A percentile compares a stretch with the other conserved stretches of the same genome.
Conservation (phyloP, 768 basidiomycete species). For the Amanita fuliginea region DNA sequence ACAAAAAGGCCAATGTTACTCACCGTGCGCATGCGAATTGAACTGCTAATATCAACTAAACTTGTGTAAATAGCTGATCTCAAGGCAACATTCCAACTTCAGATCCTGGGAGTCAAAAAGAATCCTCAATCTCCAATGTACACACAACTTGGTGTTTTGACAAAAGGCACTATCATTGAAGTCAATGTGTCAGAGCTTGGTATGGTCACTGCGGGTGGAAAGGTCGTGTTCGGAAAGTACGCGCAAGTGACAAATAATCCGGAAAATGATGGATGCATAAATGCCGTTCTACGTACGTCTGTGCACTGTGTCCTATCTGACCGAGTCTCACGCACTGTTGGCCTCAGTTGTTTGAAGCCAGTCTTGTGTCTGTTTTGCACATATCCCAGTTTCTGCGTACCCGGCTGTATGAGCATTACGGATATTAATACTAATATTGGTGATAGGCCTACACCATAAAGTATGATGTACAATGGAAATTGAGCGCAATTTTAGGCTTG, state of each 20-base stretch:
- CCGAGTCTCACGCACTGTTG: not conserved
- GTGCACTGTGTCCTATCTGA: not conserved
- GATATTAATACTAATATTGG: too few species aligned
- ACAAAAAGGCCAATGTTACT: slow-evolving; percentile 98
- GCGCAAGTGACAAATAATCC: slow-evolving; percentile 92
- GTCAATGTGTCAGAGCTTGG: slow-evolving; percentile 99
- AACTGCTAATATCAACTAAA: not conserved
- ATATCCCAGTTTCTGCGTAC: too few species aligned
- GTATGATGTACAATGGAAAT: not conserved
- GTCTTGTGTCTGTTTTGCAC: not conserved
- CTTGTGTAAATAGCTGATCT: slow-evolving; percentile 59
- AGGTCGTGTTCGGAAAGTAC: slow-evolving; percentile 89
- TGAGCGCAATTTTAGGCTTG: not conserved
- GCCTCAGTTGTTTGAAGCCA: not conserved
- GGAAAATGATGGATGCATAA: slow-evolving; percentile 95
- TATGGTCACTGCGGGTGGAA: slow-evolving; percentile 94
- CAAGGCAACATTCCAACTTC: slow-evolving; percentile 97
- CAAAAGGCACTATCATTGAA: slow-evolving; percentile 96
- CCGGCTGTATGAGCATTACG: too few species aligned
- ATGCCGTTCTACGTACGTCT: slow-evolving; percentile 78
- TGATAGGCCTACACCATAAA: too few species aligned
- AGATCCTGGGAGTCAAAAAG: slow-evolving; percentile 97
- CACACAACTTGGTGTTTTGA: slow-evolving; percentile 91
- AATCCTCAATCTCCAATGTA: slow-evolving; percentile 99
- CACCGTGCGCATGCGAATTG: slow-evolving; percentile 59